These are phyloP conservation scores for Teratosphaeria destructans DNA, from an alignment of 2,329 filamentous ascomycete genomes.

Conservation along the genomic window DNA sequence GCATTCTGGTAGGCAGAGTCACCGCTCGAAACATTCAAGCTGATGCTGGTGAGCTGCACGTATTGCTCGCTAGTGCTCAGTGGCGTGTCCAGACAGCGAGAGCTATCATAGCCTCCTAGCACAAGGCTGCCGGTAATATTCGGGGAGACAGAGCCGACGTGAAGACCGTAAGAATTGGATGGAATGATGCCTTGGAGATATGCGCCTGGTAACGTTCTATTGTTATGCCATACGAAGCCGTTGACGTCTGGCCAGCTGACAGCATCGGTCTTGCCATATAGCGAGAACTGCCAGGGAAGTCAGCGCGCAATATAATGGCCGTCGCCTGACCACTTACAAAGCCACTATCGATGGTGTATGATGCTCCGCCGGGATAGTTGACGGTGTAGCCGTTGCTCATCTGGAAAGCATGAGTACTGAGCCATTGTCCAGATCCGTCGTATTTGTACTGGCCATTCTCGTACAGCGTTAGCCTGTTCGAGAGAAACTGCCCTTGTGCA, in stretches of 20 bases:
- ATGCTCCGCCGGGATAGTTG: neutral
- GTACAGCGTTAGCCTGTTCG: slow-evolving; percentile 2
- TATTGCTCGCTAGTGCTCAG: slow-evolving; percentile 5
- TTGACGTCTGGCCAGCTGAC: slow-evolving; percentile 1
- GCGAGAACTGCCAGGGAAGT: slow-evolving; percentile 5
- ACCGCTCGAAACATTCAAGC: slow-evolving; percentile 32
- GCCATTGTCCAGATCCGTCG: neutral
- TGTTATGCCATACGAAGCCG: neutral
- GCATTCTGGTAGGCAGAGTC: slow-evolving; percentile 27
- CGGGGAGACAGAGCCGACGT: slow-evolving; percentile 7
- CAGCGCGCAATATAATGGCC: neutral
- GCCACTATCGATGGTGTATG: slow-evolving; percentile 6
- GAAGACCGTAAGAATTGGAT: slow-evolving; percentile 8
- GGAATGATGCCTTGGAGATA: slow-evolving; percentile 7
- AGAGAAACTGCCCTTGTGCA: slow-evolving; percentile 4
- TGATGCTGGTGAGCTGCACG: slow-evolving; percentile 29
- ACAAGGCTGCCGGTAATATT: slow-evolving; percentile 7
- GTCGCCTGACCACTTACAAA: slow-evolving; percentile 4
- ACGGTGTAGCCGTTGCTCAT: slow-evolving; percentile 6
- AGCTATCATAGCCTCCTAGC: slow-evolving; percentile 13
- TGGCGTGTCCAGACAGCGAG: slow-evolving; percentile 5
- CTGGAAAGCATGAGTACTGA: slow-evolving; percentile 2
- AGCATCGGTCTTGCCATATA: slow-evolving; percentile 2
- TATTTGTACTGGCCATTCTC: neutral
- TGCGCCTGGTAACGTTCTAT: slow-evolving; percentile 4